Evolutionary conservation across 2,329 filamentous ascomycete species (phyloP), one percentile per base, ranked within the genome.

Genomic region (Neurospora crassa): DNA sequence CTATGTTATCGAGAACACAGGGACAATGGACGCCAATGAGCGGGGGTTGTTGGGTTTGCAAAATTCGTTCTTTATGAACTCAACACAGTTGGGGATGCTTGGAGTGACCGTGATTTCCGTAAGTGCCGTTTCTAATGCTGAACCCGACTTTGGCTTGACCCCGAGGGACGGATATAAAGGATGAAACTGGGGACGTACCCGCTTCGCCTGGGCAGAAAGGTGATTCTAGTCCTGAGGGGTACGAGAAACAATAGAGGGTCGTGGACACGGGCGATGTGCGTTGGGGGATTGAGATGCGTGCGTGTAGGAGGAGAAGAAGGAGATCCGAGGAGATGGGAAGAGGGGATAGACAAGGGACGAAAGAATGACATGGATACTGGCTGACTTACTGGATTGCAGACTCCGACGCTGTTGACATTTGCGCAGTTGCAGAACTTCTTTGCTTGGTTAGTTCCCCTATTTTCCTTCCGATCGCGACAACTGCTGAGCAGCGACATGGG

Each of bases 381-480:
- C 45, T 53, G 47, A 40, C 67, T 71, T 40, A 70, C 68, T 18
- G 53, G 40, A 67, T 5, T 5, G 0, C 79, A 82, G 70, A 85
- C 85, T 3, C 85, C 86, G 2, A 84, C 83, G 4, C 81, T 87
- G 2, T 78, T 87, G 68, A 84, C 79, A 40, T 87, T 87, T 74
- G 81, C 86, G 0, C 85, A 88, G 74, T 78, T 87, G 43, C 85
- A 87, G 72, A 88, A 87, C 75, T 86, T 84, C 77, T 86, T 83
- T 76, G 78, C 87, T 24, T 81, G 77, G 63, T 74, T 70, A 42
- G 47, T 40, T 63, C 24, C 79, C 45, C 79, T 20, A 5, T 14
- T 20, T 42, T 18, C 37, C 34, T 74, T 83, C 20, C n/a, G 8
- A 6, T 14, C 14, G 11, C 83, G 69, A 81, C 83, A 79, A 80